Evolutionary conservation across 129 eudicot genomes (phyloP).

Genomic region (Kitagawia praeruptora): DNA sequence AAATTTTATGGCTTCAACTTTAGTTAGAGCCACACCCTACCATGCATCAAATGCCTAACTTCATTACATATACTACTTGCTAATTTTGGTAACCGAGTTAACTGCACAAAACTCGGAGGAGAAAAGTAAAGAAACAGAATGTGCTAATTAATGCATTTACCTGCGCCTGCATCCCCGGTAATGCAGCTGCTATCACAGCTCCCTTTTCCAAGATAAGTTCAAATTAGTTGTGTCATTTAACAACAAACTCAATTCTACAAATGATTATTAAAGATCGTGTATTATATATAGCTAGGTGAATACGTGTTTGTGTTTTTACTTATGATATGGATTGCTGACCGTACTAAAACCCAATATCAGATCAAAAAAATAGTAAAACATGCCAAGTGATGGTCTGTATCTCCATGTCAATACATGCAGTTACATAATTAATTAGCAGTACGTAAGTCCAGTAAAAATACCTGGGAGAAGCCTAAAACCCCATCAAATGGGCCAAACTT

Average conservation of each 20-base stretch:
- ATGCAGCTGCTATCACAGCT: neutral
- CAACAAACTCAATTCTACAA: no score
- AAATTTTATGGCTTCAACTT: conserved; percentile 1
- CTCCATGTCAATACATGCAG: neutral
- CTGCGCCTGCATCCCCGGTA: neutral
- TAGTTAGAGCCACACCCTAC: neutral
- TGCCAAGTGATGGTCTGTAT: no score
- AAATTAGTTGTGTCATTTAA: neutral
- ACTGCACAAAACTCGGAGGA: no score
- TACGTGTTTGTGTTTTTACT: no score
- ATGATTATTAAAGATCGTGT: no score
- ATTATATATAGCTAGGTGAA: no score
- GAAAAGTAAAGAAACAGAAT: no score
- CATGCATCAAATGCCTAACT: neutral
- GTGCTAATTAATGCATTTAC: neutral
- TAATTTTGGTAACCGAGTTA: no score
- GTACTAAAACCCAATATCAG: no score
- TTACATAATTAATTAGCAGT: neutral
- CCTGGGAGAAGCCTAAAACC: conserved; percentile 40
- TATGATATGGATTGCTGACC: no score
- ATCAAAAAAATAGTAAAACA: no score
- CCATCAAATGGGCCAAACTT: conserved; percentile 55
- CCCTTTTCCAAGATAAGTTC: neutral
- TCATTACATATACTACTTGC: no score
- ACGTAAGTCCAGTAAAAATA: neutral